Conservation (phyloP, 2,329 filamentous ascomycete species). For the Rosellinia necatrix region DNA sequence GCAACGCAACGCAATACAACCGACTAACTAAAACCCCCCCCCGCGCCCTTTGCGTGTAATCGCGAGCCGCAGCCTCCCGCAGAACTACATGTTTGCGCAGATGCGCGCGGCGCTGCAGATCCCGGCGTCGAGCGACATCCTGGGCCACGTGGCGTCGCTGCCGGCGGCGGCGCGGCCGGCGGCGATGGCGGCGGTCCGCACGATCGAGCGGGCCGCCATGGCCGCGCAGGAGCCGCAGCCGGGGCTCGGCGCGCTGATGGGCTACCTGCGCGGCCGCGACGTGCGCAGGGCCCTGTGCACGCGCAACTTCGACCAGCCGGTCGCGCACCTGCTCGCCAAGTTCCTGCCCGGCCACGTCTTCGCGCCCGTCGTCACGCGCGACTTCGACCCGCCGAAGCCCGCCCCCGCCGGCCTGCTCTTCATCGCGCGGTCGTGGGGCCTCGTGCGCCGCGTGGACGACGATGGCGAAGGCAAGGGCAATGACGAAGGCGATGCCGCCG, state of each 20-base stretch:
- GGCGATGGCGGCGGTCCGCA: constrained; percentile 75
- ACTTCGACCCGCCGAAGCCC: constrained; percentile 83
- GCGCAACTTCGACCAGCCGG: constrained; percentile 85
- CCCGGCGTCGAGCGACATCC: constrained; percentile 75
- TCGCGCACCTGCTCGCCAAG: constrained; percentile 73
- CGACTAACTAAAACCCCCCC: constrained; percentile 14
- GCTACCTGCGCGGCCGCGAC: constrained; percentile 70
- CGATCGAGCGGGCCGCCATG: constrained; percentile 73
- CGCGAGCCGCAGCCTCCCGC: constrained; percentile 84
- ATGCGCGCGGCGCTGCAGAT: constrained; percentile 82
- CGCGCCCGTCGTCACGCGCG: constrained; percentile 79
- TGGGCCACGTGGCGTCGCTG: constrained; percentile 82
- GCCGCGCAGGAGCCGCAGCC: constrained; percentile 77
- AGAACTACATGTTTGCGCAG: constrained; percentile 92
- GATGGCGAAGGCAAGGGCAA: constrained; percentile 4
- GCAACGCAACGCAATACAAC: not conserved
- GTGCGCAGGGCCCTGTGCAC: constrained; percentile 88
- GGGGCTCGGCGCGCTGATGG: constrained; percentile 78
- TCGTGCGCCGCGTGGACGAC: no score
- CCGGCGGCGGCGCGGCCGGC: constrained; percentile 61
- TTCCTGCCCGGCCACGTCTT: constrained; percentile 73
- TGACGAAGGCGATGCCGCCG: constrained; percentile 23
- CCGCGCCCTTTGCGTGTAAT: no score
- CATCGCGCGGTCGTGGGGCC: constrained; percentile 77
- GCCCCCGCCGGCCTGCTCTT: constrained; percentile 85